Conservation (phyloP, 2,329 filamentous ascomycete species). For the Fusarium cicatricum region DNA sequence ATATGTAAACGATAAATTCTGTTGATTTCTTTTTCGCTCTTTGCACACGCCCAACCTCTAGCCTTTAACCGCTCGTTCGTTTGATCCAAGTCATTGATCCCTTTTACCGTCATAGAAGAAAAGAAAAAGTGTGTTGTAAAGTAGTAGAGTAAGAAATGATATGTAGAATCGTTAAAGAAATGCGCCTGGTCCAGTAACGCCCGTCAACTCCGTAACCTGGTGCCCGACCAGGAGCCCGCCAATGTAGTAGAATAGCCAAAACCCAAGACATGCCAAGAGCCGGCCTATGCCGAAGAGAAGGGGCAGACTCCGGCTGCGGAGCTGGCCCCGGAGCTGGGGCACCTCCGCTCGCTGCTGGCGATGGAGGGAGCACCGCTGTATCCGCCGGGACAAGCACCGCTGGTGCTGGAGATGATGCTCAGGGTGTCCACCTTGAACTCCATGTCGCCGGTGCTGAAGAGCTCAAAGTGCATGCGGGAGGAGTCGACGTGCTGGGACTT, state of each 20-base stretch:
- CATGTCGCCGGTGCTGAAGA: constrained; percentile 57
- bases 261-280: background rate
- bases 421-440: constrained; percentile 47
- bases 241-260: background rate
- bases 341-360: constrained; percentile 21
- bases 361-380: constrained; percentile 23
- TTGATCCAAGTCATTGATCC: constrained; percentile 17
- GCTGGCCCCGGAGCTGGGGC: constrained; percentile 30
- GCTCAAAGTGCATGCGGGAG: constrained; percentile 54
- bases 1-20: constrained; percentile 25
- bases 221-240: constrained; percentile 12
- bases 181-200: constrained; percentile 24
- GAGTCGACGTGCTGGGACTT: constrained; percentile 50
- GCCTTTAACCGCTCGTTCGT: constrained; percentile 27
- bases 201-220: constrained; percentile 15
- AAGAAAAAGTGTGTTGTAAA: background rate
- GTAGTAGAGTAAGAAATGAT: constrained; percentile 7
- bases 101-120: background rate
- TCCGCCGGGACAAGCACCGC: constrained; percentile 9
- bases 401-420: constrained; percentile 40
- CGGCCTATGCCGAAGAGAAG: constrained; percentile 18
- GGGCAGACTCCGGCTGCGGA: constrained; percentile 23
- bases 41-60: constrained; percentile 11
- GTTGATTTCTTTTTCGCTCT: constrained; percentile 17
- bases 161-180: constrained; percentile 8